Evolutionary conservation across 192 early-diverging fungal genomes (phyloP).

Genomic region (Podila verticillata): DNA sequence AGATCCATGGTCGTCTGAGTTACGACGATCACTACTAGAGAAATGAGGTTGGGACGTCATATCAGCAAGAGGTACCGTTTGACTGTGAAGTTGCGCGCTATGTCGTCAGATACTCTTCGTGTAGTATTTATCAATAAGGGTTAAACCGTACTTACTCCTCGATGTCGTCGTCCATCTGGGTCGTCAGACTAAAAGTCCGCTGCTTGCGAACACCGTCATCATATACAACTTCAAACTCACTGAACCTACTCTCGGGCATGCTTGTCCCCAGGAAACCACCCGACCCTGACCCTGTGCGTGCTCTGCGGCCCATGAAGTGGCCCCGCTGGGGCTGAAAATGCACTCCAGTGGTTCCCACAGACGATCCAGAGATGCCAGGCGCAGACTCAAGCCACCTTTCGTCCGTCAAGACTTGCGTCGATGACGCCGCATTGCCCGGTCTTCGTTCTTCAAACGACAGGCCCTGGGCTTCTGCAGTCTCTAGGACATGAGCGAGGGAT

Average conservation of each 20-base stretch:
- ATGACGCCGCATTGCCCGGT: neutral
- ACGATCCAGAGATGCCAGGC: neutral
- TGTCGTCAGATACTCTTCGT: neutral
- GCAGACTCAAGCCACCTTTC: neutral
- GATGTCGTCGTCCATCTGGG: slow-evolving; percentile 9
- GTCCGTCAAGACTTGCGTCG: neutral
- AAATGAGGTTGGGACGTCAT: neutral
- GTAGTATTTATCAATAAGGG: neutral
- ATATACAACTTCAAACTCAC: slow-evolving; percentile 50
- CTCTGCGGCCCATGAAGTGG: neutral
- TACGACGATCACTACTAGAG: neutral
- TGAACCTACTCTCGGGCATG: slow-evolving; percentile 38
- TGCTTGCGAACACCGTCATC: slow-evolving; percentile 50
- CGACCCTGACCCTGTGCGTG: neutral
- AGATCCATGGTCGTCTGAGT: slow-evolving; percentile 10
- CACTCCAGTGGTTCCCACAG: slow-evolving; percentile 12
- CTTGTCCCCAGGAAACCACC: slow-evolving; percentile 23
- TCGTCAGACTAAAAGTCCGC: slow-evolving; percentile 43
- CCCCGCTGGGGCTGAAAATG: slow-evolving; percentile 29
- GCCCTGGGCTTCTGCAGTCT: slow-evolving; percentile 2
- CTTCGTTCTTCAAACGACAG: neutral
- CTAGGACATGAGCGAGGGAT: slow-evolving; percentile 24
- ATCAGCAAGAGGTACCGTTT: too few species aligned
- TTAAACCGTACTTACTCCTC: slow-evolving; percentile 19
- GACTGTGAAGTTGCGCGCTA: too few species aligned